Percentiles rank a stretch among this genome's conserved stretches.
Conservation (phyloP, 371 early-diverging fungal genomes). For the Blastocladiella emersonii region DNA sequence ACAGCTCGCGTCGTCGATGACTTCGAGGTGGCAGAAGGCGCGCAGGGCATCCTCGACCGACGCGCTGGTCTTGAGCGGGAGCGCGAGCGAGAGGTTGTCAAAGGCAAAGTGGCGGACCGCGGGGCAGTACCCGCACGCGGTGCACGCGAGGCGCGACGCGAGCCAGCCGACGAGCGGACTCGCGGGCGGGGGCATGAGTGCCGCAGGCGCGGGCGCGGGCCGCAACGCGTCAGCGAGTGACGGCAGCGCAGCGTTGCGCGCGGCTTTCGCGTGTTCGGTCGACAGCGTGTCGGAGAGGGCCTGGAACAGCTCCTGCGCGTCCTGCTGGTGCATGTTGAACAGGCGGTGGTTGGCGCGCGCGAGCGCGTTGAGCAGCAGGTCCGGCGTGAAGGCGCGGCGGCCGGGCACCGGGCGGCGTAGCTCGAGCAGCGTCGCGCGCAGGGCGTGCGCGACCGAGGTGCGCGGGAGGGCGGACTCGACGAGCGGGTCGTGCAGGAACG, state of each 20-base stretch:
- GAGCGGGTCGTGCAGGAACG: conserved; percentile 22
- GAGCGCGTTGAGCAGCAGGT: background rate
- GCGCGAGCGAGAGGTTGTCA: conserved; percentile 59
- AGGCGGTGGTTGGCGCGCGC: conserved; percentile 24
- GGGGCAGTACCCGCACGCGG: conserved; percentile 56
- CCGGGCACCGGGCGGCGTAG: background rate
- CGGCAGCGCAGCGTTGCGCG: background rate
- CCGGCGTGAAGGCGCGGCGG: background rate
- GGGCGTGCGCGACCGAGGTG: too few relatives aligned
- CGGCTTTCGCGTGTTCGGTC: conserved; percentile 1
- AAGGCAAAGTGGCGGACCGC: conserved; percentile 70
- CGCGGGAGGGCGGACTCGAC: background rate
- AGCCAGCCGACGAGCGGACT: conserved; percentile 61
- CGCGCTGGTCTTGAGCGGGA: conserved; percentile 27
- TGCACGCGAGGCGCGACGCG: conserved; percentile 60
- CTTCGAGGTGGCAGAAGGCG: conserved; percentile 52
- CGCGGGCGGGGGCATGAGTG: background rate
- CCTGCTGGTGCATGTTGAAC: conserved; percentile 30
- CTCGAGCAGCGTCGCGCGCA: background rate
- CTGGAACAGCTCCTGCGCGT: conserved; percentile 88
- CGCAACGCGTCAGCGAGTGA: background rate
- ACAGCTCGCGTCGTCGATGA: conserved; percentile 56
- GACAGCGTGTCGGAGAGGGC: conserved; percentile 11
- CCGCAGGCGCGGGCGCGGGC: too few relatives aligned
- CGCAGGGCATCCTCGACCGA: conserved; percentile 44